phyloP scores from a whole-genome alignment of 768 basidiomycete species.

The Phylloporus sp. region DNA sequence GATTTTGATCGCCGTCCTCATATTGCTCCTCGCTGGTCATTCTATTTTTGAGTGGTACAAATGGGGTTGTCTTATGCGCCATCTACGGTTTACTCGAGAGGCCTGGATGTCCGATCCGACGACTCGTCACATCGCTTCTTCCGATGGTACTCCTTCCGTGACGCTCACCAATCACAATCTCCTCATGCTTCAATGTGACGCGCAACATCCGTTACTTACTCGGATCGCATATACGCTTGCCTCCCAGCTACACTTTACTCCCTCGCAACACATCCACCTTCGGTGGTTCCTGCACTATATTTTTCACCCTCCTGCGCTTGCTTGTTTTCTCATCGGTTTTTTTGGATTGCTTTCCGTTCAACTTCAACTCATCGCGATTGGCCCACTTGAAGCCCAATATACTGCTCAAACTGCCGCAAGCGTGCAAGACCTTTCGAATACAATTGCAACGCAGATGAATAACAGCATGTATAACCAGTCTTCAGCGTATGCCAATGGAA shows the following conservation, averaged over 20 bases:
- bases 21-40: slow-evolving; percentile 70
- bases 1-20: slow-evolving; percentile 66
- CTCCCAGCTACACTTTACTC: slow-evolving; percentile 48
- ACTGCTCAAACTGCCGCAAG: slow-evolving; percentile 57
- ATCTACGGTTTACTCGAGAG: slow-evolving; percentile 67
- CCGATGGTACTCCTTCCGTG: slow-evolving; percentile 44
- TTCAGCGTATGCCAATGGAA: slow-evolving; percentile 64
- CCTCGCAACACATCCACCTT: slow-evolving; percentile 61
- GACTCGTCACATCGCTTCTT: slow-evolving; percentile 37
- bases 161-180: slow-evolving; percentile 73
- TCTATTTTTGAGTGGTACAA: slow-evolving; percentile 85
- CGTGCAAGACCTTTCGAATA: slow-evolving; percentile 60
- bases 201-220: slow-evolving; percentile 70
- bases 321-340: slow-evolving; percentile 89
- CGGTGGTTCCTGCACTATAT: slow-evolving; percentile 92
- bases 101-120: slow-evolving; percentile 77
- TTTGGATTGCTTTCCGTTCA: slow-evolving; percentile 85
- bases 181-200: slow-evolving; percentile 65
- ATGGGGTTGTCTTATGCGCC: slow-evolving; percentile 66
- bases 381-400: slow-evolving; percentile 69
- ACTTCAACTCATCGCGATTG: slow-evolving; percentile 78
- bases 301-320: slow-evolving; percentile 86
- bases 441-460: slow-evolving; percentile 76
- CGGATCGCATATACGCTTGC: slow-evolving; percentile 57
- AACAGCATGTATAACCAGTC: slow-evolving; percentile 82